Evolutionary conservation across 192 early-diverging fungal genomes (phyloP).

Genomic region (Helicostylum pulchrum): DNA sequence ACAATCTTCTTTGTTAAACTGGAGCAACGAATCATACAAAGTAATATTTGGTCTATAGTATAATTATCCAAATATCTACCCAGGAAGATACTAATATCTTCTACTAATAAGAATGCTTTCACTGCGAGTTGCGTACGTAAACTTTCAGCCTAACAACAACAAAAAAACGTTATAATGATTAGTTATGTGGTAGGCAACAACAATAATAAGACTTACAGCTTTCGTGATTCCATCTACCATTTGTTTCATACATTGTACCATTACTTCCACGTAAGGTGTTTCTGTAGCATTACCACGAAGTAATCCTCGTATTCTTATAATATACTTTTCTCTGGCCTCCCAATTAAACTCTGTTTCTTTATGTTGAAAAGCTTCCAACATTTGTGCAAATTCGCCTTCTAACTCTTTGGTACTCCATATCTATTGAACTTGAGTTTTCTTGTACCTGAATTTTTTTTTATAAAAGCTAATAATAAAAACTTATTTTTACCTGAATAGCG

Average conservation of each 20-base stretch:
- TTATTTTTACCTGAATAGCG: too few species aligned
- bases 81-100: slow-evolving; percentile 33
- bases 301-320: slow-evolving; percentile 28
- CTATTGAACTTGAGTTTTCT: slow-evolving; percentile 1
- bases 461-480: too few species aligned
- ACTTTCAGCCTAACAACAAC: slow-evolving; percentile 9
- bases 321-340: slow-evolving; percentile 31
- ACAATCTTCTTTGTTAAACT: slow-evolving; percentile 36
- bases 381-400: slow-evolving; percentile 13
- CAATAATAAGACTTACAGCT: slow-evolving; percentile 13
- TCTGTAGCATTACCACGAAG: slow-evolving; percentile 30
- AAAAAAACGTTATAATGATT: not conserved
- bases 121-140: slow-evolving; percentile 36
- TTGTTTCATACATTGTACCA: slow-evolving; percentile 12
- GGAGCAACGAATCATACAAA: slow-evolving; percentile 29
- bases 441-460: too few species aligned
- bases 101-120: slow-evolving; percentile 24
- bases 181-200: not conserved
- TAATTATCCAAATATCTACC: slow-evolving; percentile 29
- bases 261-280: slow-evolving; percentile 19
- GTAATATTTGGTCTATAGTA: slow-evolving; percentile 35
- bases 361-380: slow-evolving; percentile 22
- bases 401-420: slow-evolving; percentile 30
- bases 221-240: slow-evolving; percentile 30
- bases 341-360: slow-evolving; percentile 40